phyloP scores from a whole-genome alignment of 2,329 filamentous ascomycete genomes.

The Aspergillus quadrilineatus region DNA sequence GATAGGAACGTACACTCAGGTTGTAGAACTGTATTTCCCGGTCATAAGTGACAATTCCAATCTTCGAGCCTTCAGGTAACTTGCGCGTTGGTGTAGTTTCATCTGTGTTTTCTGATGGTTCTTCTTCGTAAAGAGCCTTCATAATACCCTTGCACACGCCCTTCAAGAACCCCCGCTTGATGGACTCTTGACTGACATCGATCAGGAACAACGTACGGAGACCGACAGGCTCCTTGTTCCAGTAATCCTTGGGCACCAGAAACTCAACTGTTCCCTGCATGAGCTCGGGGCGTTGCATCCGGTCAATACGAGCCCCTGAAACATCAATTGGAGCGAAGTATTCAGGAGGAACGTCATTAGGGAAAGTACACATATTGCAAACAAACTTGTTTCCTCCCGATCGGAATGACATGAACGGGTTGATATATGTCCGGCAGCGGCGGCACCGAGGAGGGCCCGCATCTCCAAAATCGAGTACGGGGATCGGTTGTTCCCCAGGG shows the following conservation, averaged over 20 bases:
- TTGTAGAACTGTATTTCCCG: slow-evolving; percentile 99
- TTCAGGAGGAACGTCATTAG: slow-evolving; percentile 87
- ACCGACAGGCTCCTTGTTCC: slow-evolving; percentile 89
- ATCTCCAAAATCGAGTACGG: slow-evolving; percentile 93
- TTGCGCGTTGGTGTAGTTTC: slow-evolving; percentile 51
- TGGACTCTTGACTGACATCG: slow-evolving; percentile 87
- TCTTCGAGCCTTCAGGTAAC: slow-evolving; percentile 76
- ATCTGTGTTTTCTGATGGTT: slow-evolving; percentile 55
- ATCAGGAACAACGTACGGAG: slow-evolving; percentile 87
- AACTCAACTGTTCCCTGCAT: slow-evolving; percentile 93
- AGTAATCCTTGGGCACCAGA: slow-evolving; percentile 96
- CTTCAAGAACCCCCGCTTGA: slow-evolving; percentile 86
- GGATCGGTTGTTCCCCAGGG: slow-evolving; percentile 80
- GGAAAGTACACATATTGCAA: slow-evolving; percentile 96
- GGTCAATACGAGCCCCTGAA: slow-evolving; percentile 80
- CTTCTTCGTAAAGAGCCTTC: slow-evolving; percentile 73
- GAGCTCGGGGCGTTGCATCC: slow-evolving; percentile 84
- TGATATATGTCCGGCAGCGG: slow-evolving; percentile 93
- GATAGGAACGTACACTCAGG: slow-evolving; percentile 64
- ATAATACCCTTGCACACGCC: slow-evolving; percentile 88
- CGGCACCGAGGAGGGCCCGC: slow-evolving; percentile 84
- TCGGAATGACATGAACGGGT: slow-evolving; percentile 97
- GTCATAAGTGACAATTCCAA: slow-evolving; percentile 95
- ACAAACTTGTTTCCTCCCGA: slow-evolving; percentile 94
- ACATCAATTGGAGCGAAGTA: slow-evolving; percentile 92